Evolutionary conservation across 2,329 filamentous ascomycete species (phyloP).

Genomic region (Sporothrix inflata): DNA sequence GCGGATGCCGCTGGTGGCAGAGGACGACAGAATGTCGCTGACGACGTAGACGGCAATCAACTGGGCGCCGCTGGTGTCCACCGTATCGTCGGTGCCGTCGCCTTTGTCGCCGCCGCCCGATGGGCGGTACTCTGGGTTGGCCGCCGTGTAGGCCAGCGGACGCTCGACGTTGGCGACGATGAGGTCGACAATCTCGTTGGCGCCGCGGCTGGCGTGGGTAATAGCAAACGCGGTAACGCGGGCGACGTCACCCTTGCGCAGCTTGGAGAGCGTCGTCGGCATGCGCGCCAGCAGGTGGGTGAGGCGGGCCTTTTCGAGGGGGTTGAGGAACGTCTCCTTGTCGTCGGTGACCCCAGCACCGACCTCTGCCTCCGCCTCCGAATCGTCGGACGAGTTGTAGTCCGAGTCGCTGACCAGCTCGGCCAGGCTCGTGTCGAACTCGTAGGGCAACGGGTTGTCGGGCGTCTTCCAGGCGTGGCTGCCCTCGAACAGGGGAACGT

Average conservation of each 20-base stretch:
- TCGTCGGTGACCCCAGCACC: slow-evolving; percentile 29
- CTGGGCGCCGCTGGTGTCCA: slow-evolving; percentile 71
- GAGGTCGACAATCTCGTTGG: slow-evolving; percentile 89
- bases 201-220: slow-evolving; percentile 79
- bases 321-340: slow-evolving; percentile 73
- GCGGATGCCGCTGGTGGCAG: slow-evolving; percentile 74
- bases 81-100: slow-evolving; percentile 57
- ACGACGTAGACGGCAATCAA: slow-evolving; percentile 79
- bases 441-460: slow-evolving; percentile 73
- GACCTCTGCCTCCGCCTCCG: slow-evolving; percentile 61
- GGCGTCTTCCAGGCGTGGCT: slow-evolving; percentile 78
- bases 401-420: slow-evolving; percentile 83
- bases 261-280: slow-evolving; percentile 71
- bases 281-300: slow-evolving; percentile 81
- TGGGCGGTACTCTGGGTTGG: slow-evolving; percentile 67
- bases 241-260: slow-evolving; percentile 84
- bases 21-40: slow-evolving; percentile 77
- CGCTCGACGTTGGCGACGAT: slow-evolving; percentile 79
- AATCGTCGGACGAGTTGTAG: slow-evolving; percentile 85
- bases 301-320: slow-evolving; percentile 81
- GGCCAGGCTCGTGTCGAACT: slow-evolving; percentile 75
- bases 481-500: slow-evolving; percentile 72
- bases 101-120: slow-evolving; percentile 46
- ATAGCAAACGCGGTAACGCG: slow-evolving; percentile 87
- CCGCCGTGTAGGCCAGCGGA: slow-evolving; percentile 73